Conservation (phyloP, 371 early-diverging fungal genomes). For the Entomophthora muscae region DNA sequence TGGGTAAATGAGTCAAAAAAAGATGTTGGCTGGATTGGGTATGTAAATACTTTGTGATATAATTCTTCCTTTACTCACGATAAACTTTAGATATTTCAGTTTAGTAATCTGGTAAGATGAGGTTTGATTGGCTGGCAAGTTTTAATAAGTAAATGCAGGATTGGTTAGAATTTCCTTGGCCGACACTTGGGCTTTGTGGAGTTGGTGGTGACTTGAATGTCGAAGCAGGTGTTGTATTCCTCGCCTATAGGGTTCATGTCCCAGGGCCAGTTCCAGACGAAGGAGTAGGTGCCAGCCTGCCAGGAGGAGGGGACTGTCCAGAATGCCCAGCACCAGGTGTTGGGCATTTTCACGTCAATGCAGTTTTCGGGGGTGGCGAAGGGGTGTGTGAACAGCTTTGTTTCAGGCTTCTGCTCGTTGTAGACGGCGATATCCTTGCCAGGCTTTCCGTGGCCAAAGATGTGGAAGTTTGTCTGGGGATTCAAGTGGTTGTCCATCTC, state of each 20-base stretch:
- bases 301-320: conserved; percentile 21
- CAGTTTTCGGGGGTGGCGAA: conserved; percentile 18
- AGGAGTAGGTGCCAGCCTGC: conserved; percentile 19
- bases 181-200: too few relatives aligned
- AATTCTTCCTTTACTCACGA: too few relatives aligned
- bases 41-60: too few relatives aligned
- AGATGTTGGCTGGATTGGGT: too few relatives aligned
- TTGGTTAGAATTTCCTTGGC: too few relatives aligned
- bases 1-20: too few relatives aligned
- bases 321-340: conserved; percentile 22
- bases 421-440: conserved; percentile 14
- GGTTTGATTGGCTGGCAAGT: too few relatives aligned
- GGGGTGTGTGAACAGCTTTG: conserved; percentile 11
- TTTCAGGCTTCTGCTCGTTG: conserved; percentile 15
- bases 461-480: conserved; percentile 15
- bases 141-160: too few relatives aligned
- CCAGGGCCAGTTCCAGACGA: conserved; percentile 35
- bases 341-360: conserved; percentile 15
- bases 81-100: too few relatives aligned
- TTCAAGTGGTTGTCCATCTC: conserved; percentile 28
- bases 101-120: too few relatives aligned
- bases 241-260: conserved; percentile 31
- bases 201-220: conserved; percentile 18
- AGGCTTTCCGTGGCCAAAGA: conserved; percentile 19
- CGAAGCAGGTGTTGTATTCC: conserved; percentile 37